Evolutionary conservation across 345 rosid species (phyloP).

Genomic region (Bruguiera parviflora): DNA sequence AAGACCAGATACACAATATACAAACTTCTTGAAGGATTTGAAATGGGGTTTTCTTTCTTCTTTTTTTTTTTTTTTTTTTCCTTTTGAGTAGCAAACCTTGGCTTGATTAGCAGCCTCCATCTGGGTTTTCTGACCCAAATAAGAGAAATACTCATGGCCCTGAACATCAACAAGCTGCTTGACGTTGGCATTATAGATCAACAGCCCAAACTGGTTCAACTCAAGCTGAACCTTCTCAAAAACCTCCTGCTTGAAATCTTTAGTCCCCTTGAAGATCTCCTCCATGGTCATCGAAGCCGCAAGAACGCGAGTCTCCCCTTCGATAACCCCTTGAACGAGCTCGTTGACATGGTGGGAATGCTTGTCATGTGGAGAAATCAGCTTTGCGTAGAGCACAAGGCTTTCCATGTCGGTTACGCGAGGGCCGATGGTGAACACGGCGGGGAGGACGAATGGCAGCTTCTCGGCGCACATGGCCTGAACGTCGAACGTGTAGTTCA

Average conservation of each 20-base stretch:
- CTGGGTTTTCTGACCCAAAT: slow-evolving; percentile 21
- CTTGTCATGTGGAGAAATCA: not conserved
- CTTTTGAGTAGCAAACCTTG: too few species aligned
- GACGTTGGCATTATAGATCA: slow-evolving; percentile 19
- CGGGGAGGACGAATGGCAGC: slow-evolving; percentile 17
- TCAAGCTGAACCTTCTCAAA: slow-evolving; percentile 22
- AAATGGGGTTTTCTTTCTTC: too few species aligned
- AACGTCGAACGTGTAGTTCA: slow-evolving; percentile 16
- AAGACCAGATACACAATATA: too few species aligned
- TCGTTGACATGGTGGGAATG: slow-evolving; percentile 2
- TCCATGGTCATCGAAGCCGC: slow-evolving; percentile 27
- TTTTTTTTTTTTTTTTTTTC: too few species aligned
- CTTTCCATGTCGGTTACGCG: not conserved
- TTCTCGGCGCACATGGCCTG: slow-evolving; percentile 23
- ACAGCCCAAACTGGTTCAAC: slow-evolving; percentile 20
- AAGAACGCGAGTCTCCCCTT: slow-evolving; percentile 22
- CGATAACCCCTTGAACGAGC: slow-evolving; percentile 22
- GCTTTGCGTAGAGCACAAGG: not conserved
- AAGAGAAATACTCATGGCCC: slow-evolving; percentile 24
- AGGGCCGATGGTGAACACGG: slow-evolving; percentile 15
- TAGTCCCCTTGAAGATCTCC: slow-evolving; percentile 15
- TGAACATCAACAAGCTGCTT: slow-evolving; percentile 23
- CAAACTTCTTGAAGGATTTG: too few species aligned
- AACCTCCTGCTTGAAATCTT: slow-evolving; percentile 19
- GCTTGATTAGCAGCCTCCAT: slow-evolving; percentile 25